Conservation (phyloP, 495 filamentous ascomycete species). For the Aspergillus coremiiformis region DNA sequence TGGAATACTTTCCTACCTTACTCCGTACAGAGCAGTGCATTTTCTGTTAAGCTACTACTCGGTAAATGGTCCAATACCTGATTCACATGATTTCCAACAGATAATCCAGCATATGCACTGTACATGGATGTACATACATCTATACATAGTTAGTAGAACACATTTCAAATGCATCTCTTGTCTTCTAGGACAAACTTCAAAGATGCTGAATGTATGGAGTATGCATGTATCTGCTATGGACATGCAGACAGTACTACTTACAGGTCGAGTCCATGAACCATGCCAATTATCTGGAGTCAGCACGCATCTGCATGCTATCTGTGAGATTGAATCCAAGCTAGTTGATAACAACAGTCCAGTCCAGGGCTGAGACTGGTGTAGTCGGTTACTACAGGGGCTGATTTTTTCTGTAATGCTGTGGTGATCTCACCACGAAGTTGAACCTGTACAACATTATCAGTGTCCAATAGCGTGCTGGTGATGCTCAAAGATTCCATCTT, state of each 20-base stretch:
- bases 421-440: not conserved
- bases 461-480: not conserved
- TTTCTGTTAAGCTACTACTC: not conserved
- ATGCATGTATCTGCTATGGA: not conserved
- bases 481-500: not conserved
- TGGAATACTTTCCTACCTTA: not conserved
- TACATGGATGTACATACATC: not conserved
- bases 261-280: not conserved
- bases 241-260: not conserved
- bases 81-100: not conserved
- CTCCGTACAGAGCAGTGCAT: not conserved
- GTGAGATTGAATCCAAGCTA: not conserved
- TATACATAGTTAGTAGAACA: not conserved
- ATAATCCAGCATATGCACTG: not conserved
- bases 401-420: not conserved
- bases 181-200: not conserved
- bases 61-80: not conserved
- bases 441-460: not conserved
- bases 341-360: not conserved
- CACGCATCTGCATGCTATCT: not conserved
- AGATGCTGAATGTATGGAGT: not conserved
- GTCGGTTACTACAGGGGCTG: not conserved
- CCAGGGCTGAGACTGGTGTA: not conserved
- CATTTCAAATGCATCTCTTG: too few relatives aligned
- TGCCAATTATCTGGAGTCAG: not conserved